These are phyloP conservation scores for Endocalyx cinctus DNA, from an alignment of 2,329 filamentous ascomycete genomes.

Conservation along the genomic window DNA sequence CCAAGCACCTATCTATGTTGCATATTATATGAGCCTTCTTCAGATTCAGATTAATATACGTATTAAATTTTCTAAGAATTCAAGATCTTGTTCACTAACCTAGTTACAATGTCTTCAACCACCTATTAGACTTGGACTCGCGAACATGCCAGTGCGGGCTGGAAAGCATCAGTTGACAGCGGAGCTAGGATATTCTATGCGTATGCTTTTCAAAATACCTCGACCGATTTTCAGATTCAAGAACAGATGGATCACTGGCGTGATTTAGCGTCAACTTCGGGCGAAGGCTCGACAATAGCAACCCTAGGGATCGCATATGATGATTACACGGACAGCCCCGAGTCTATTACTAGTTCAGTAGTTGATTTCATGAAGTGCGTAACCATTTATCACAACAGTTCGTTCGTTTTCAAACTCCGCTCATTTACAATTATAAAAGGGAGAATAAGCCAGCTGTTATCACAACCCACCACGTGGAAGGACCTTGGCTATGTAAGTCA, in stretches of 20 bases:
- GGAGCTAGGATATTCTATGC: slow-evolving; percentile 41
- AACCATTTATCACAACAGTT: neutral
- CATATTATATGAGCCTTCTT: too few relatives aligned
- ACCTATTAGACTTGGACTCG: slow-evolving; percentile 38
- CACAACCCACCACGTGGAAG: slow-evolving; percentile 6
- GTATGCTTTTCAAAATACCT: slow-evolving; percentile 36
- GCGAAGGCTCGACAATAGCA: slow-evolving; percentile 19
- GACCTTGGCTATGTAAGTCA: slow-evolving; percentile 6
- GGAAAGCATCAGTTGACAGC: slow-evolving; percentile 39
- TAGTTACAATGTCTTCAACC: too few relatives aligned
- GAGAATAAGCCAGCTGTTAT: slow-evolving; percentile 3
- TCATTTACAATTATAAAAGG: too few relatives aligned
- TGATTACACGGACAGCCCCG: slow-evolving; percentile 26
- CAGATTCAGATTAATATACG: too few relatives aligned
- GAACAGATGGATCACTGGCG: slow-evolving; percentile 32
- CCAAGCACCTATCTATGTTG: too few relatives aligned
- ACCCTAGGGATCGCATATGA: slow-evolving; percentile 36
- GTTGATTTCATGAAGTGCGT: too few relatives aligned
- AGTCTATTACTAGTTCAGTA: slow-evolving; percentile 22
- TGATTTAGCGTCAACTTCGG: slow-evolving; percentile 25
- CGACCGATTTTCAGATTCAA: slow-evolving; percentile 21
- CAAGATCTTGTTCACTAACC: too few relatives aligned
- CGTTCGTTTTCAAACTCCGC: neutral
- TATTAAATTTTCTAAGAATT: too few relatives aligned
- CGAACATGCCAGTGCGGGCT: slow-evolving; percentile 35